These are phyloP conservation scores for Kwoniella europaea DNA, from an alignment of 768 basidiomycete genomes.

Conservation along the genomic window DNA sequence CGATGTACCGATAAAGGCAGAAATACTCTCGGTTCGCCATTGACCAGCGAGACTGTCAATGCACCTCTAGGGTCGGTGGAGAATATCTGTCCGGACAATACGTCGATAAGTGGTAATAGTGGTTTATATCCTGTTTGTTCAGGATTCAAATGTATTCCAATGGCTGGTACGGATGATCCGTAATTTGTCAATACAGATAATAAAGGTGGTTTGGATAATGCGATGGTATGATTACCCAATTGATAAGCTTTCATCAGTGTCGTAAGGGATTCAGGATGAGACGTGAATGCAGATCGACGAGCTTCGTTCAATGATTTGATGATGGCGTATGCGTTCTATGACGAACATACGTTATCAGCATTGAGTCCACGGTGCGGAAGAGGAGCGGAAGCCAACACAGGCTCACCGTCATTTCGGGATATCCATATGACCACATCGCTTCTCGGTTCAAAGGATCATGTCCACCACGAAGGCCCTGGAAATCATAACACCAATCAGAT, in stretches of 20 bases:
- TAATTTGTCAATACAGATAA: conserved; percentile 52
- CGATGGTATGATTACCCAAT: conserved; percentile 44
- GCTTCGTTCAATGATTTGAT: conserved; percentile 48
- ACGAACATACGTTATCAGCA: neutral
- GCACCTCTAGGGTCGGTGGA: conserved; percentile 43
- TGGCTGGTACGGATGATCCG: conserved; percentile 36
- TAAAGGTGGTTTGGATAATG: conserved; percentile 51
- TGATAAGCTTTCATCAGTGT: conserved; percentile 32
- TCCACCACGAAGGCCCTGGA: conserved; percentile 51
- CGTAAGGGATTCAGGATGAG: conserved; percentile 44
- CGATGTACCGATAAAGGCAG: conserved; percentile 37
- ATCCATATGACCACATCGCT: conserved; percentile 50
- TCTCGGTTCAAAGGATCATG: conserved; percentile 58
- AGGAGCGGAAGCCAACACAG: neutral
- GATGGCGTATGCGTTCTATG: conserved; percentile 26
- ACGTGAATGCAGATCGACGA: conserved; percentile 37
- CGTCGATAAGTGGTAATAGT: conserved; percentile 46
- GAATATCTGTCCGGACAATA: conserved; percentile 44
- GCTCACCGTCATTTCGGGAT: conserved; percentile 30
- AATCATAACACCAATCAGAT: neutral
- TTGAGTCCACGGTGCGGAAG: neutral
- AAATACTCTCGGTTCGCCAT: conserved; percentile 50
- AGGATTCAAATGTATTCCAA: conserved; percentile 32
- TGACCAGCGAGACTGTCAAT: conserved; percentile 38
- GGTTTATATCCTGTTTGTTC: conserved; percentile 43